Evolutionary conservation across 805 yeast species (phyloP).

Genomic region (Candida insectalens): DNA sequence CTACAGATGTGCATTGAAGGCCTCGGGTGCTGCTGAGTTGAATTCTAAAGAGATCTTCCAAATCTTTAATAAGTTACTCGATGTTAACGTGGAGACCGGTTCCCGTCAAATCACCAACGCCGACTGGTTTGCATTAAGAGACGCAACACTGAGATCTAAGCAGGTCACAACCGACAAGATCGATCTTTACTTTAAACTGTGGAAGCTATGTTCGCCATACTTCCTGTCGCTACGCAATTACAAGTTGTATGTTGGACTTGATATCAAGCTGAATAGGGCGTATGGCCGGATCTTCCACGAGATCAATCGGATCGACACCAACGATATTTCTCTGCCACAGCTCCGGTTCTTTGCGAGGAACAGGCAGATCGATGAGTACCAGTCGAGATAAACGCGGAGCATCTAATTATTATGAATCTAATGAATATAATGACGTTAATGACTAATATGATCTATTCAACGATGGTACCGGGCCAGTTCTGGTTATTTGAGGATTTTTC

Average conservation of each 20-base stretch:
- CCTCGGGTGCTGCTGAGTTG: conserved; percentile 52
- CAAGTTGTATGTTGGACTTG: conserved; percentile 31
- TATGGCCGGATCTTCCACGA: conserved; percentile 24
- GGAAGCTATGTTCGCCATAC: conserved; percentile 38
- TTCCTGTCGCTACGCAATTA: conserved; percentile 34
- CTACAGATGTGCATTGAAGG: conserved; percentile 62
- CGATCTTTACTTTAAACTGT: conserved; percentile 42
- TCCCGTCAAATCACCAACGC: conserved; percentile 61
- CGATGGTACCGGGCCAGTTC: too few relatives aligned
- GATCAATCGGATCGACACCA: conserved; percentile 23
- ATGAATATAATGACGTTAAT: too few relatives aligned
- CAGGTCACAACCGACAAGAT: conserved; percentile 31
- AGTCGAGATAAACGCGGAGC: conserved; percentile 8
- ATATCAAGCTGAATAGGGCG: conserved; percentile 30
- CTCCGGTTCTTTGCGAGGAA: conserved; percentile 23
- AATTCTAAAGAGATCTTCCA: conserved; percentile 40
- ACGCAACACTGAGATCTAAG: conserved; percentile 51
- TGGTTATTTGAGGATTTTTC: too few relatives aligned
- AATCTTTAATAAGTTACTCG: conserved; percentile 17
- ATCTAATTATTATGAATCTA: too few relatives aligned
- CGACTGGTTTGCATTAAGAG: conserved; percentile 78
- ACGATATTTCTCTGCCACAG: conserved; percentile 28
- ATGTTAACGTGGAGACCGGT: conserved; percentile 38
- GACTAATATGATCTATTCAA: too few relatives aligned
- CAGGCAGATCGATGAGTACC: conserved; percentile 9